These are phyloP conservation scores for Aspergillus glaucus DNA, from an alignment of 2,329 filamentous ascomycete genomes.

Conservation along the genomic window DNA sequence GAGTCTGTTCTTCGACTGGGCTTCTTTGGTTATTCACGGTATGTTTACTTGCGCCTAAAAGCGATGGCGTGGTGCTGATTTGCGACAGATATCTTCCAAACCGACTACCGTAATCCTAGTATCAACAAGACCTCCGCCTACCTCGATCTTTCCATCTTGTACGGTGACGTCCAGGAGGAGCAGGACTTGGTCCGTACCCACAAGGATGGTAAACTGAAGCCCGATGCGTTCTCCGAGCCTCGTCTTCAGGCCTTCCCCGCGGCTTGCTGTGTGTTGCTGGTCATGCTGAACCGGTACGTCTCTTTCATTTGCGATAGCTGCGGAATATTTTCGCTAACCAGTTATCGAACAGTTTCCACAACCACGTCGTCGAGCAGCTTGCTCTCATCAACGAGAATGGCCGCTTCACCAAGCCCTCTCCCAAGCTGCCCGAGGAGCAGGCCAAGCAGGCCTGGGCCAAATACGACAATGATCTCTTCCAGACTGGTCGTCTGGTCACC, in stretches of 20 bases:
- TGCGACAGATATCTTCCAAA: conserved; percentile 61
- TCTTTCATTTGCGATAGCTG: neutral
- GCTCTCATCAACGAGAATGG: conserved; percentile 79
- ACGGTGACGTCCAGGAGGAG: conserved; percentile 54
- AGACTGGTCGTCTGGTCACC: conserved; percentile 69
- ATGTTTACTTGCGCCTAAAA: conserved; percentile 8
- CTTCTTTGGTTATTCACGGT: conserved; percentile 67
- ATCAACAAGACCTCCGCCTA: conserved; percentile 65
- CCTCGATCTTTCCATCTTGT: conserved; percentile 64
- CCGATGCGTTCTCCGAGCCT: conserved; percentile 66
- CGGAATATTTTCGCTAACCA: neutral
- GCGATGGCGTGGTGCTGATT: neutral
- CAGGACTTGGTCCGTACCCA: conserved; percentile 54
- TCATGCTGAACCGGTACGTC: conserved; percentile 57
- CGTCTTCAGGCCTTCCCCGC: conserved; percentile 65
- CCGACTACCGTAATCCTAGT: conserved; percentile 54
- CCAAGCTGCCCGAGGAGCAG: conserved; percentile 46
- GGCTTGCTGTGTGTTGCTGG: conserved; percentile 62
- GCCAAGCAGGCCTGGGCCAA: conserved; percentile 53
- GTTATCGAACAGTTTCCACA: conserved; percentile 58
- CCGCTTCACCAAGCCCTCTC: conserved; percentile 63
- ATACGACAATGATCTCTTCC: conserved; percentile 71
- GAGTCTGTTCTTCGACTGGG: conserved; percentile 66
- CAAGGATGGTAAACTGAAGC: conserved; percentile 64
- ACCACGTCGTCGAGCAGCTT: conserved; percentile 72